Percentiles rank a stretch among this genome's conserved stretches.
phyloP scores from a whole-genome alignment of 1,284 basidiomycete species.

The Malassezia caprae region DNA sequence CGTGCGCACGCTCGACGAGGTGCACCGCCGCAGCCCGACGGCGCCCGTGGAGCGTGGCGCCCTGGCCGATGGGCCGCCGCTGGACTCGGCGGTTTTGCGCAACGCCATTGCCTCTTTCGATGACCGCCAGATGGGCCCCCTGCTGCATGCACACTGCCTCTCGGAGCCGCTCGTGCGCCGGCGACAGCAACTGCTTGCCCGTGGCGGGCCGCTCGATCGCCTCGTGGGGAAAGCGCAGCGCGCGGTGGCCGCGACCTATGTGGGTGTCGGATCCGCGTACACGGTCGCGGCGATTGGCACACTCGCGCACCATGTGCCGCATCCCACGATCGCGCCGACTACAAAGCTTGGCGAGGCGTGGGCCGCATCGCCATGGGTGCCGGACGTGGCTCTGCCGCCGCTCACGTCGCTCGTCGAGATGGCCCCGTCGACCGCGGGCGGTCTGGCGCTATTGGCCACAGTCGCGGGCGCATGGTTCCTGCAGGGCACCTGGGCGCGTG shows the following conservation, averaged over 20 bases:
- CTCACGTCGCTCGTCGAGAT: constrained; percentile 18
- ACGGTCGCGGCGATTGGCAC: neutral
- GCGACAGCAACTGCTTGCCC: constrained; percentile 27
- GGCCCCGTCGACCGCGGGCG: constrained; percentile 36
- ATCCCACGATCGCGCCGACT: constrained; percentile 8
- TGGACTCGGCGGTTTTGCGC: constrained; percentile 21
- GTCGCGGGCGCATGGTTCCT: constrained; percentile 41
- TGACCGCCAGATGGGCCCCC: constrained; percentile 19
- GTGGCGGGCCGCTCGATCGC: constrained; percentile 26
- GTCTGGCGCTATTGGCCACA: constrained; percentile 33
- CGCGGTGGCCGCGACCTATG: constrained; percentile 20
- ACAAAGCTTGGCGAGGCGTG: constrained; percentile 22
- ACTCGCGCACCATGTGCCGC: constrained; percentile 5
- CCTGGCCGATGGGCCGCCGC: constrained; percentile 5
- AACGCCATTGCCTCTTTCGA: constrained; percentile 24
- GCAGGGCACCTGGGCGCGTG: constrained; percentile 44
- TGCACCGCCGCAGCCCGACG: neutral
- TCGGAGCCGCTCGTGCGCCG: constrained; percentile 26
- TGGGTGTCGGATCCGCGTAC: constrained; percentile 15
- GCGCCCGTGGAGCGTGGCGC: constrained; percentile 1
- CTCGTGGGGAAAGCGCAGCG: constrained; percentile 24
- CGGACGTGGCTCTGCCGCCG: neutral
- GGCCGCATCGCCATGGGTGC: constrained; percentile 4
- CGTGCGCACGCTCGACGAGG: constrained; percentile 16
- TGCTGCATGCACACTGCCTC: constrained; percentile 23